Evolutionary conservation across 2,329 filamentous ascomycete genomes (phyloP).

Genomic region (Teratosphaeria viscida): DNA sequence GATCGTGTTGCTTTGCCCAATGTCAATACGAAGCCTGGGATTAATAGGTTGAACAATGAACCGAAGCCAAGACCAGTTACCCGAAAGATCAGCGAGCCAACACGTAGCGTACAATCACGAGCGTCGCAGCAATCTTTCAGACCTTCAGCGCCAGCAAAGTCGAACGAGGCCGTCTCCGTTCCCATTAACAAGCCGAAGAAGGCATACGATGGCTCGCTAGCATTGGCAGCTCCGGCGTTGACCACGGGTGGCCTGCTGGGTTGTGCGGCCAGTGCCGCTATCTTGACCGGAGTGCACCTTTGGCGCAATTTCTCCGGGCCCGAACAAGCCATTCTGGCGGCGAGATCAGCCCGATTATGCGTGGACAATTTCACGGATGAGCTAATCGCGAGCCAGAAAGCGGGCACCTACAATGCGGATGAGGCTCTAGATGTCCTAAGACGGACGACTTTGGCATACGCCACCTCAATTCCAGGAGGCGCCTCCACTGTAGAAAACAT

Average conservation of each 20-base stretch:
- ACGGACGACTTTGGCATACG: conserved; percentile 20
- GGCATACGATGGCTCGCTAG: neutral
- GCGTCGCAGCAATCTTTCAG: neutral
- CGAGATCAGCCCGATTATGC: conserved; percentile 15
- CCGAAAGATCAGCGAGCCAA: neutral
- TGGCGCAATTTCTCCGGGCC: conserved; percentile 17
- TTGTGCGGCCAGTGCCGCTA: conserved; percentile 17
- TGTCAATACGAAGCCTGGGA: neutral
- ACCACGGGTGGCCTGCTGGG: conserved; percentile 19
- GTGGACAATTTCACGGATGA: conserved; percentile 21
- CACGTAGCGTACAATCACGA: neutral
- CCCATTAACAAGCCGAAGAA: neutral
- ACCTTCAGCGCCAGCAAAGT: neutral
- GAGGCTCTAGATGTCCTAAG: conserved; percentile 22
- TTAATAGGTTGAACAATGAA: neutral
- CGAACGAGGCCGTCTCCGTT: neutral
- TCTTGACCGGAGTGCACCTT: conserved; percentile 16
- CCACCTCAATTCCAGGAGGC: conserved; percentile 17
- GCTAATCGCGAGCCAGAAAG: conserved; percentile 16
- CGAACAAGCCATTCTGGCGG: conserved; percentile 17
- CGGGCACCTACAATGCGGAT: conserved; percentile 19
- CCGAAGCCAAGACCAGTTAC: neutral
- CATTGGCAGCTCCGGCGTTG: neutral
- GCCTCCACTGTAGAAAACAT: conserved; percentile 16
- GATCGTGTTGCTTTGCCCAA: neutral